Base-by-base conservation (phyloP, 805 yeast species). In the Osmozyma mogii region DNA sequence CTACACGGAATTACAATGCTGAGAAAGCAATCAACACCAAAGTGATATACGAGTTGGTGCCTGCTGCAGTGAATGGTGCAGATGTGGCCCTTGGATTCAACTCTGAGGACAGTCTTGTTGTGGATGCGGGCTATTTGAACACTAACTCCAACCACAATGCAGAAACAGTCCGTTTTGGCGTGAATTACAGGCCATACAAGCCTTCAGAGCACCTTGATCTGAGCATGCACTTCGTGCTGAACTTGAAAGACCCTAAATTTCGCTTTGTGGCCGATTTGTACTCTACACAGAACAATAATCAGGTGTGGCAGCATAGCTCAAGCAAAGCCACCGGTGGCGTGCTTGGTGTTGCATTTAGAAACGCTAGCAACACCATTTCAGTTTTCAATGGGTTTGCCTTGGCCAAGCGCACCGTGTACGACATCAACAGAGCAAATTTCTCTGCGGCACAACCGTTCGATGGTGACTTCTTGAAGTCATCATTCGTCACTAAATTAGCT, bases 301-400 rank as follows among this genome's bases (percentile, higher is more conserved):
- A 69, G 69, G 15, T 61, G 65, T 42, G 69, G 79, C 52, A 65
- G 60, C 43, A 65, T 54, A 65, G 75, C 20, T 70, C 75, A 19
- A 75, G 75, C 33, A 77, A 79, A 25, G 47, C 65, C 8, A 55
- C 65, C 7, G 72, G 74, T 13, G 73, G 73, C 8, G 41, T 53
- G 17, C 48, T 71, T n/a, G 85, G 84, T 25, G 55, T 66, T 38
- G 58, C 66, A 47, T 58, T 58, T 41, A 10, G 27, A 27, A 38
- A 34, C 35, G 41, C 39, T 21, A 34, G 35, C 3, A 43, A 45
- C 5, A 52, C 55, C 5, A 39, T 68, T 28, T 31, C 46, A 15
- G 22, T 47, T 9, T 40, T 60, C 17, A 45, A 62, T 9, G 95
- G 94, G 5, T 42, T 81, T n/a, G 69, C 78, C 12, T 58, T 78